A percentile compares a stretch with the other conserved stretches of the same genome.
Conservation (phyloP, 2,329 filamentous ascomycete species). For the Clonostachys sp. region DNA sequence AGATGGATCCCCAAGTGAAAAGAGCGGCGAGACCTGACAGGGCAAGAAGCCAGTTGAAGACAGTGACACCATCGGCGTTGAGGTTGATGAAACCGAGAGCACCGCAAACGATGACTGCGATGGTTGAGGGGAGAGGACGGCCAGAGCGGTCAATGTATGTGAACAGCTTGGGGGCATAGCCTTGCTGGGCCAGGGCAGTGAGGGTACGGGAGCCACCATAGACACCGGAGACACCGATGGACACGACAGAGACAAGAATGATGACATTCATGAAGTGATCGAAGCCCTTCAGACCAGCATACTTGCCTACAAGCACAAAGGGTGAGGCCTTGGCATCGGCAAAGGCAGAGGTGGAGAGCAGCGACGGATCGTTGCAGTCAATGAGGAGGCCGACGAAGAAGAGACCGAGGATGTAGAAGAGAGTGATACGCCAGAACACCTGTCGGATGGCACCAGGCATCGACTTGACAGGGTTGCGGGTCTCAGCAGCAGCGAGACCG, state of each 20-base stretch:
- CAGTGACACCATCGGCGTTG: conserved; percentile 33
- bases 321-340: conserved; percentile 32
- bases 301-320: conserved; percentile 41
- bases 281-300: conserved; percentile 36
- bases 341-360: conserved; percentile 24
- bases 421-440: conserved; percentile 45
- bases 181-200: conserved; percentile 43
- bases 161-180: conserved; percentile 44
- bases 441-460: conserved; percentile 76
- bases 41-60: conserved; percentile 60
- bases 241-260: conserved; percentile 44
- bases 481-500: conserved; percentile 63
- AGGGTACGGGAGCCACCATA: conserved; percentile 50
- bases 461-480: conserved; percentile 59
- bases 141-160: conserved; percentile 45
- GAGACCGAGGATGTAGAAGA: conserved; percentile 39
- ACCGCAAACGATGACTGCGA: conserved; percentile 33
- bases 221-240: conserved; percentile 45
- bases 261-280: conserved; percentile 46
- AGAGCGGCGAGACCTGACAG: conserved; percentile 57
- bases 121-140: conserved; percentile 38
- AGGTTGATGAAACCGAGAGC: conserved; percentile 39
- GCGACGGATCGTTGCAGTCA: conserved; percentile 26
- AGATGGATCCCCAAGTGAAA: conserved; percentile 63
- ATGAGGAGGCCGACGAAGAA: conserved; percentile 39